These are phyloP conservation scores for Ceratobasidium sp. DNA, from an alignment of 1,284 basidiomycete species.

Conservation along the genomic window DNA sequence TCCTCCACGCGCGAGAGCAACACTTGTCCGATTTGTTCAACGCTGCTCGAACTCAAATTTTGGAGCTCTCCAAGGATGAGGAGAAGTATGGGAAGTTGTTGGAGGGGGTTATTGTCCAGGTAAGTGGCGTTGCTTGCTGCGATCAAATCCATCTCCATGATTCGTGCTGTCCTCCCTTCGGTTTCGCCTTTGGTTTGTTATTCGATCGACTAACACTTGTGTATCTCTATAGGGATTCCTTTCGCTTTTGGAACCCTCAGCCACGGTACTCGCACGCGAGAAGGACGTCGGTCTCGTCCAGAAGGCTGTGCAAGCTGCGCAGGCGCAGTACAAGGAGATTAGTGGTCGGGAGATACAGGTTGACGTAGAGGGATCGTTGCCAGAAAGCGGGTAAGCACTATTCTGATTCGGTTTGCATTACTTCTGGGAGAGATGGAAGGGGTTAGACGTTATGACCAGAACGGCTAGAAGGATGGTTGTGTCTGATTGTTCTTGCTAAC, in stretches of 20 bases:
- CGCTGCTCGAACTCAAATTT: slow-evolving; percentile 75
- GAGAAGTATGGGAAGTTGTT: slow-evolving; percentile 83
- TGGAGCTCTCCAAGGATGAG: slow-evolving; percentile 76
- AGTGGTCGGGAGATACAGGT: slow-evolving; percentile 79
- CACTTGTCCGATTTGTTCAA: slow-evolving; percentile 92
- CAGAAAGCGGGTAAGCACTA: slow-evolving; percentile 73
- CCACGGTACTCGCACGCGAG: slow-evolving; percentile 73
- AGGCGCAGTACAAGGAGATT: slow-evolving; percentile 76
- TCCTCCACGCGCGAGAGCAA: slow-evolving; percentile 94
- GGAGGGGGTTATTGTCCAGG: slow-evolving; percentile 87
- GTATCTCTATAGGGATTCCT: slow-evolving; percentile 62
- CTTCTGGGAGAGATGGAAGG: background rate
- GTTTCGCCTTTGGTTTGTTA: background rate
- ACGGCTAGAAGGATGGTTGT: background rate
- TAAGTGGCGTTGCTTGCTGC: slow-evolving; percentile 52
- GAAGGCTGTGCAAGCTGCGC: slow-evolving; percentile 75
- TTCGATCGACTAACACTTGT: background rate
- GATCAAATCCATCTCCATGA: background rate
- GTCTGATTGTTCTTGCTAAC: background rate
- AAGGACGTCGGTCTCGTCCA: slow-evolving; percentile 71
- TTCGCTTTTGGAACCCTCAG: slow-evolving; percentile 77
- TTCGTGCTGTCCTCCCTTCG: background rate
- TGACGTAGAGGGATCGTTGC: slow-evolving; percentile 75
- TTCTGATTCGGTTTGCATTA: background rate
- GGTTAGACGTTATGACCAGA: background rate